Evolutionary conservation across 208 protist genomes (phyloP).

Genomic region (Leishmania lainsoni): DNA sequence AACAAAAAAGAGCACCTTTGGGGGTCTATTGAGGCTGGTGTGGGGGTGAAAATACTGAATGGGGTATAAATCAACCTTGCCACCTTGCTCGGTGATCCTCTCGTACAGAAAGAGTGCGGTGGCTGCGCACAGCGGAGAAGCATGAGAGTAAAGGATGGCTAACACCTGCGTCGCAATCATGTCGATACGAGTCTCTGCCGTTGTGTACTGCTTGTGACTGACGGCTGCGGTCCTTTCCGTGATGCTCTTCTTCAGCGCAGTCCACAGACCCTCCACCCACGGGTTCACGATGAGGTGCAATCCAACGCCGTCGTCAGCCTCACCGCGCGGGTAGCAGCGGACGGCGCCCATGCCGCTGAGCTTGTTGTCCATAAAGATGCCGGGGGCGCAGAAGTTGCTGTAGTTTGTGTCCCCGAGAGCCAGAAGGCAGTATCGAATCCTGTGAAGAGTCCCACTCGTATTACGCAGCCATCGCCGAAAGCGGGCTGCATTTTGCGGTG

Average conservation of each 20-base stretch:
- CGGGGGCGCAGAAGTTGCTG: slow-evolving; percentile 71
- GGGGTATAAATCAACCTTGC: slow-evolving; percentile 45
- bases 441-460: slow-evolving; percentile 33
- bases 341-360: slow-evolving; percentile 50
- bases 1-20: slow-evolving; percentile 48
- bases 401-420: slow-evolving; percentile 84
- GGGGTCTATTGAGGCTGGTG: slow-evolving; percentile 14
- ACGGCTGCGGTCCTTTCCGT: background rate
- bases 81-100: slow-evolving; percentile 51
- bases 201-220: slow-evolving; percentile 4
- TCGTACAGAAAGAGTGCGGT: slow-evolving; percentile 52
- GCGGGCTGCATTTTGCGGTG: slow-evolving; percentile 70
- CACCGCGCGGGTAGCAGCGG: slow-evolving; percentile 61
- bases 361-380: slow-evolving; percentile 60
- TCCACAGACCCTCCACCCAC: slow-evolving; percentile 55
- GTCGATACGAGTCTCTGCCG: slow-evolving; percentile 26
- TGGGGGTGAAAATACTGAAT: slow-evolving; percentile 41
- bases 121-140: slow-evolving; percentile 37
- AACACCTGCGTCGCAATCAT: slow-evolving; percentile 42
- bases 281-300: slow-evolving; percentile 74
- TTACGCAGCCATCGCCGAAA: slow-evolving; percentile 69
- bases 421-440: slow-evolving; percentile 57
- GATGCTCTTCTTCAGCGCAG: slow-evolving; percentile 22
- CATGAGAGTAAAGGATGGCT: slow-evolving; percentile 55
- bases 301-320: slow-evolving; percentile 76